Conservation (phyloP, 371 early-diverging fungal genomes). For the Syncephalastrum contaminatum region DNA sequence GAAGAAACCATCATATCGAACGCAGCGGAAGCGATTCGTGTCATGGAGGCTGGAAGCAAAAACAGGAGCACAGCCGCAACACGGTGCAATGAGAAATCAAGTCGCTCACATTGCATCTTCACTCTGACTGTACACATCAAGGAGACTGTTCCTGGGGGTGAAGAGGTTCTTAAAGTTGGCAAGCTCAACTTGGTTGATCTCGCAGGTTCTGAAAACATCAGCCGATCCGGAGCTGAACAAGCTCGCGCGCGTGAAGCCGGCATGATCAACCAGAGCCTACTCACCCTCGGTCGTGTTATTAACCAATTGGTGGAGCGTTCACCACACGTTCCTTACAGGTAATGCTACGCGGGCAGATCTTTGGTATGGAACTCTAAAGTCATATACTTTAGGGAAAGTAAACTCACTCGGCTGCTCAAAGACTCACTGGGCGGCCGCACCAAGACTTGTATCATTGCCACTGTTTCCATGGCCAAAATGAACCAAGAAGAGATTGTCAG, state of each 20-base stretch:
- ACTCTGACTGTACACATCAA: slow-evolving; percentile 85
- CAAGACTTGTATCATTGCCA: slow-evolving; percentile 94
- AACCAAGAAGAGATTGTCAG: slow-evolving; percentile 88
- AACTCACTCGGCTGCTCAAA: slow-evolving; percentile 93
- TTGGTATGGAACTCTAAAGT: not conserved
- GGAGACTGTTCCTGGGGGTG: slow-evolving; percentile 75
- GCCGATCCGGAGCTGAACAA: slow-evolving; percentile 88
- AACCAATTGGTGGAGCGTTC: slow-evolving; percentile 81
- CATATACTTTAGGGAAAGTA: slow-evolving; percentile 74
- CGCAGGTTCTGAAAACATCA: slow-evolving; percentile 97
- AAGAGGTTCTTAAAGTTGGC: slow-evolving; percentile 84
- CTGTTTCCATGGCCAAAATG: slow-evolving; percentile 78
- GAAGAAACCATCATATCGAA: slow-evolving; percentile 73
- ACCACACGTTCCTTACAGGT: slow-evolving; percentile 88
- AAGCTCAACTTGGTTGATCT: slow-evolving; percentile 96
- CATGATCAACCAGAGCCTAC: slow-evolving; percentile 85
- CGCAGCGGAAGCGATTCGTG: slow-evolving; percentile 72
- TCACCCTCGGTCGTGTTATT: slow-evolving; percentile 94
- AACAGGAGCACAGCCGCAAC: slow-evolving; percentile 88
- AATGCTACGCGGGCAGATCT: not conserved
- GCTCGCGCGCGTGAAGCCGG: slow-evolving; percentile 90
- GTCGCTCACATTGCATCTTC: slow-evolving; percentile 95
- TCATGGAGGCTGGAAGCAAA: slow-evolving; percentile 73
- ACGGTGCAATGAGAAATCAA: slow-evolving; percentile 88
- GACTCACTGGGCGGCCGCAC: slow-evolving; percentile 94